A percentile compares a stretch with the other conserved stretches of the same genome.
Conservation (phyloP, 2,329 filamentous ascomycete species). For the Bipolaris zeicola region DNA sequence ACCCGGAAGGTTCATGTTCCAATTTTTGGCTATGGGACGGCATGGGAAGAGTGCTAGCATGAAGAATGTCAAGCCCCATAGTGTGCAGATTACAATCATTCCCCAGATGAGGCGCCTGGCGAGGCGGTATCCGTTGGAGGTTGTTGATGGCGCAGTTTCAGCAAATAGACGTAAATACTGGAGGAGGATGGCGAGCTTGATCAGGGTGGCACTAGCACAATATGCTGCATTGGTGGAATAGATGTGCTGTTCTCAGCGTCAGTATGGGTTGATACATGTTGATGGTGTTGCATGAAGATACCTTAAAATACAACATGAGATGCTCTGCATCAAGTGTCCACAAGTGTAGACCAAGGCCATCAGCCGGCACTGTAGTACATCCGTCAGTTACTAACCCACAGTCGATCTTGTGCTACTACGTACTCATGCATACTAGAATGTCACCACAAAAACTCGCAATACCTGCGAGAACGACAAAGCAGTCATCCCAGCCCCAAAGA, state of each 20-base stretch:
- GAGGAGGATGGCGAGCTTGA: slow-evolving; percentile 47
- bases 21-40: slow-evolving; percentile 38
- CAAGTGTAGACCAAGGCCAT: slow-evolving; percentile 44
- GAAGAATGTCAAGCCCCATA: slow-evolving; percentile 43
- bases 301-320: slow-evolving; percentile 38
- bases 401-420: slow-evolving; percentile 6
- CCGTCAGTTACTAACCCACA: not conserved
- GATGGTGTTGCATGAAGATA: slow-evolving; percentile 8
- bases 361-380: slow-evolving; percentile 33
- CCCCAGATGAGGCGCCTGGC: slow-evolving; percentile 26
- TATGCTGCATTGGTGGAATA: slow-evolving; percentile 42
- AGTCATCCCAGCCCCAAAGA: slow-evolving; percentile 46
- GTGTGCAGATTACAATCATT: slow-evolving; percentile 28
- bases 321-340: slow-evolving; percentile 26
- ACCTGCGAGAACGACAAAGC: slow-evolving; percentile 39
- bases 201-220: slow-evolving; percentile 39
- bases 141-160: slow-evolving; percentile 20
- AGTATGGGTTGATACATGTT: not conserved
- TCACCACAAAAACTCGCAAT: slow-evolving; percentile 34
- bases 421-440: slow-evolving; percentile 40
- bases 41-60: slow-evolving; percentile 41
- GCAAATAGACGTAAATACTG: slow-evolving; percentile 47
- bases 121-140: slow-evolving; percentile 13
- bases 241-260: slow-evolving; percentile 28
- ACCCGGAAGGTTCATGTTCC: slow-evolving; percentile 28